These are phyloP conservation scores for Lindgomyces ingoldianus DNA, from an alignment of 495 filamentous ascomycete species.

Conservation along the genomic window DNA sequence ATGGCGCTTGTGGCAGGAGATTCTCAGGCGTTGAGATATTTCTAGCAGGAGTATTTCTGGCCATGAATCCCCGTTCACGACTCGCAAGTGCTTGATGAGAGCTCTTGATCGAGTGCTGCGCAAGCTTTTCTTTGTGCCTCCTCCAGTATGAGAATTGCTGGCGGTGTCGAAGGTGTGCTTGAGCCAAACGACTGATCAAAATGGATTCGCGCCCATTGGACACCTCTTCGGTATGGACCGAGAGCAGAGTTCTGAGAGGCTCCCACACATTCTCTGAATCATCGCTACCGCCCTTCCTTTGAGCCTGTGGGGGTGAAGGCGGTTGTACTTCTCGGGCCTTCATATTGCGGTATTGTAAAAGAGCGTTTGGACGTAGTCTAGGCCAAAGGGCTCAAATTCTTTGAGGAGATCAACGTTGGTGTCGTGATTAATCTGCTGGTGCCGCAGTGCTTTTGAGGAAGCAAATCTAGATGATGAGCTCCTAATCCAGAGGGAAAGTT, in stretches of 20 bases:
- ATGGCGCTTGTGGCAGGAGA: neutral
- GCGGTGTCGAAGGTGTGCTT: neutral
- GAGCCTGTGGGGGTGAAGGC: neutral
- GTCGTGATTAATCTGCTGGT: neutral
- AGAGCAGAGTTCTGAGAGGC: neutral
- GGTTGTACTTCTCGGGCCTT: neutral
- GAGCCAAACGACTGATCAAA: neutral
- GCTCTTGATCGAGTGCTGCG: neutral
- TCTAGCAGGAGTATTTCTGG: no score
- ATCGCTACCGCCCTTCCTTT: neutral
- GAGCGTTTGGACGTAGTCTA: neutral
- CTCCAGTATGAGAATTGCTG: neutral
- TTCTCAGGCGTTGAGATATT: neutral
- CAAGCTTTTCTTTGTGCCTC: neutral
- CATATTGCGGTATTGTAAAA: neutral
- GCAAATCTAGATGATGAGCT: constrained; percentile 3
- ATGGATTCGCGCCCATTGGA: neutral
- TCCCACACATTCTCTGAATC: neutral
- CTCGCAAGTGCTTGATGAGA: no score
- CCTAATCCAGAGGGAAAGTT: constrained; percentile 1
- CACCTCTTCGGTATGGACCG: neutral
- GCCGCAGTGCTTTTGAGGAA: neutral
- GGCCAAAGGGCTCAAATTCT: neutral
- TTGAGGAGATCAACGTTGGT: neutral
- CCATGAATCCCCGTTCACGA: no score